Conservation (phyloP, 768 basidiomycete genomes). For the Leucosporidium yakuticum region DNA sequence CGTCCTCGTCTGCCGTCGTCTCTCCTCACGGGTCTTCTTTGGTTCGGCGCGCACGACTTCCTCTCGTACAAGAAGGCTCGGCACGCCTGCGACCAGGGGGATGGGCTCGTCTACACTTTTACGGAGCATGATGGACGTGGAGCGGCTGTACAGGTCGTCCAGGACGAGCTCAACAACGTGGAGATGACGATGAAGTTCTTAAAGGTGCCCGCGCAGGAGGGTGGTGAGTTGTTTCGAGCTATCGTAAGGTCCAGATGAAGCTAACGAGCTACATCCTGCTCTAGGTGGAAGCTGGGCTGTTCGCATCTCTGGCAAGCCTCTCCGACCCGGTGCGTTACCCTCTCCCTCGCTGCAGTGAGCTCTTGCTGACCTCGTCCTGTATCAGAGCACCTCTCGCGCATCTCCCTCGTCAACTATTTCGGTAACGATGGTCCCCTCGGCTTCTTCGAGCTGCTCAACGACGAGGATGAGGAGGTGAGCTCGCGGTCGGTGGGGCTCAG, state of each 20-base stretch:
- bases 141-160: slow-evolving; percentile 76
- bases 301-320: slow-evolving; percentile 70
- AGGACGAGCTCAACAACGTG: slow-evolving; percentile 76
- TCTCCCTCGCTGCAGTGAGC: background rate
- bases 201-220: slow-evolving; percentile 72
- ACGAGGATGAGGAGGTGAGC: slow-evolving; percentile 66
- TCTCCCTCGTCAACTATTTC: slow-evolving; percentile 77
- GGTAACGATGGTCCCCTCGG: slow-evolving; percentile 78
- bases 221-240: slow-evolving; percentile 47
- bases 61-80: slow-evolving; percentile 64
- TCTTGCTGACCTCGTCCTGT: background rate
- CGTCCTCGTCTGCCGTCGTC: slow-evolving; percentile 77
- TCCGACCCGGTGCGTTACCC: slow-evolving; percentile 54
- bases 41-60: slow-evolving; percentile 86
- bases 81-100: slow-evolving; percentile 83
- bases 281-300: slow-evolving; percentile 73
- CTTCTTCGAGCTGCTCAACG: slow-evolving; percentile 68
- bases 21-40: slow-evolving; percentile 87
- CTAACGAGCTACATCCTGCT: background rate
- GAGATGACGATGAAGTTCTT: slow-evolving; percentile 76
- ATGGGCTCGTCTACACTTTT: slow-evolving; percentile 80
- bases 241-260: slow-evolving; percentile 22
- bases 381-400: slow-evolving; percentile 52
- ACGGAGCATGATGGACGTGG: slow-evolving; percentile 77
- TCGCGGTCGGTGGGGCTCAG: background rate